Evolutionary conservation across 2,329 filamentous ascomycete species (phyloP), one percentile per base, ranked within the genome.

Genomic region (Ophidiomyces ophidiicola): DNA sequence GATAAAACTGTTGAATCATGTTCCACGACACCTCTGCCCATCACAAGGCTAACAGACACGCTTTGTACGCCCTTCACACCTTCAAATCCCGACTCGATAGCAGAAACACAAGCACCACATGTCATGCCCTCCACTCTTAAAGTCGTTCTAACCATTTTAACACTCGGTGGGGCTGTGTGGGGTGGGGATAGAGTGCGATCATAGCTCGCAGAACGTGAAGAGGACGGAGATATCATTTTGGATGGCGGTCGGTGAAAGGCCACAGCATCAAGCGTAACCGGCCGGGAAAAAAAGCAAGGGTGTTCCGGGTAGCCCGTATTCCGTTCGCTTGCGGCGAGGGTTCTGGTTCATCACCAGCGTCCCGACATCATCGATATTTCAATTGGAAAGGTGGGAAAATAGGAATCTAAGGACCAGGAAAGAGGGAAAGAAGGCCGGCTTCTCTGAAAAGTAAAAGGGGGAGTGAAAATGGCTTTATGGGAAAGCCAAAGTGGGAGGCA

Each of bases 11-110:
- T 65, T 1, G 84, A 76, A 60, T 96, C 81, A 62, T 98, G 90
- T 62, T 87, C 80, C 24, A 96, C 70, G 29, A 96, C 87, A n/a
- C 88, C 90, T 44, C 88, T 78, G 61, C 94, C 87, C 77, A 94
- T 93, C 41, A 94, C 82, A 51, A 98, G 67, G 57, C 85, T 94
- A 52, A 98, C 82, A 6, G 86, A 92, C 43, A 96, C 85, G 50
- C 72, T 85, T 46, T 81, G 82, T 6, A 90, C 78, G 39, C 90
- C 88, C 26, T 80, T 70, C 4, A 93, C 72, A 48, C 74, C 76
- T 53, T 84, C 81, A 64, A 98, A 93, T 49, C 82, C 90, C 44
- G 80, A 76, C 69, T 96, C 88, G 50, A 98, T 80, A n/a, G 90
- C 80, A 31, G 87, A 92, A 19, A 88, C 94, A 59, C 90, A 98